These are phyloP conservation scores for Boletus coccyginus DNA, from an alignment of 768 basidiomycete species.

Conservation along the genomic window DNA sequence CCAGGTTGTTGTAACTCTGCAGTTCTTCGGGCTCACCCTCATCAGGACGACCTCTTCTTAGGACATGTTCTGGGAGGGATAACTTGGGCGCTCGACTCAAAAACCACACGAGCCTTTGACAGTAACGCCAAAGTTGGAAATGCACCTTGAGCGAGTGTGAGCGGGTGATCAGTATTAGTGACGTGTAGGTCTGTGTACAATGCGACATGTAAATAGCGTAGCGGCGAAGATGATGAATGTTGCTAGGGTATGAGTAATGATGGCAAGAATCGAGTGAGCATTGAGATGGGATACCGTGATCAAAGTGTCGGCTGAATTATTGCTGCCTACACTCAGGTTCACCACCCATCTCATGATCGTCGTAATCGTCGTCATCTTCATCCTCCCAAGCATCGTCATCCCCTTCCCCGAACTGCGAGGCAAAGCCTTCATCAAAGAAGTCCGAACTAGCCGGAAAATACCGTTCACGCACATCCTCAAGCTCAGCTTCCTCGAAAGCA, in stretches of 20 bases:
- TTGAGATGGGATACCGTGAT: constrained; percentile 7
- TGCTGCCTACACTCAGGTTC: constrained; percentile 64
- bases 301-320: constrained; percentile 31
- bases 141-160: constrained; percentile 10
- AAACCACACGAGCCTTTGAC: constrained; percentile 70
- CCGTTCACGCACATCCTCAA: constrained; percentile 80
- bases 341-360: constrained; percentile 35
- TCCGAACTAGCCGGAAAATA: constrained; percentile 69
- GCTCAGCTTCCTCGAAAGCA: constrained; percentile 70
- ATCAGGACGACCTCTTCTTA: constrained; percentile 64
- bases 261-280: constrained; percentile 9
- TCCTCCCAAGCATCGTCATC: constrained; percentile 72
- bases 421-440: constrained; percentile 77
- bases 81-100: constrained; percentile 66
- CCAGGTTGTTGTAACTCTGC: not conserved
- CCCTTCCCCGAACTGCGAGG: constrained; percentile 67
- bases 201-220: constrained; percentile 31
- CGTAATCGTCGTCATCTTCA: constrained; percentile 61
- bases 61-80: constrained; percentile 75
- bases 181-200: constrained; percentile 26
- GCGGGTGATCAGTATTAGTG: constrained; percentile 19
- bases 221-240: constrained; percentile 9
- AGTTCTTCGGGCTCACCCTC: not conserved
- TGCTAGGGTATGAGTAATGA: constrained; percentile 16
- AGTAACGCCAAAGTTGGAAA: constrained; percentile 59